These are phyloP conservation scores for Kwoniella botswanensis DNA, from an alignment of 768 basidiomycete species.

Conservation along the genomic window DNA sequence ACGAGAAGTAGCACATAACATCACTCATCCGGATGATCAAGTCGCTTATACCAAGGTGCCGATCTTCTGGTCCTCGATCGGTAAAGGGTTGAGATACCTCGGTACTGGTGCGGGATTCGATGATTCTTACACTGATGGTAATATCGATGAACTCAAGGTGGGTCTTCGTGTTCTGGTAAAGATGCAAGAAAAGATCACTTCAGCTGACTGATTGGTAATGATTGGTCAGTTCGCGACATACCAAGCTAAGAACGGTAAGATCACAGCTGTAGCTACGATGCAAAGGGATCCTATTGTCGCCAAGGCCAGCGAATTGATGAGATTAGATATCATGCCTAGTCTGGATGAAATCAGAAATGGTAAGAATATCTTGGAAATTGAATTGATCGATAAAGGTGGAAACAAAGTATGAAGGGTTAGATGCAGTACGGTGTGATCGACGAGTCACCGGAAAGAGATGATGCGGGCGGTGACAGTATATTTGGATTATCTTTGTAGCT, in stretches of 20 bases:
- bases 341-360: constrained; percentile 73
- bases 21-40: constrained; percentile 63
- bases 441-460: too few species aligned
- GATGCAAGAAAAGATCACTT: too few species aligned
- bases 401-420: constrained; percentile 20
- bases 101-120: constrained; percentile 73
- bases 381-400: constrained; percentile 29
- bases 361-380: constrained; percentile 60
- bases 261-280: constrained; percentile 64
- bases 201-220: neutral
- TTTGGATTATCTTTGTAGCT: neutral
- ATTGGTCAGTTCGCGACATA: constrained; percentile 51
- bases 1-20: constrained; percentile 77
- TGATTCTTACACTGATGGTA: constrained; percentile 77
- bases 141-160: constrained; percentile 76
- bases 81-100: constrained; percentile 83
- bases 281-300: constrained; percentile 79
- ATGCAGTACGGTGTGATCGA: too few species aligned
- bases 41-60: constrained; percentile 72
- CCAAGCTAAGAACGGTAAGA: constrained; percentile 55
- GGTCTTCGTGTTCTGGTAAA: constrained; percentile 15
- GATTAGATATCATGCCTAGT: constrained; percentile 79
- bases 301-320: constrained; percentile 76
- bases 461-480: too few species aligned
- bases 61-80: constrained; percentile 84